phyloP scores from a whole-genome alignment of 2,329 filamentous ascomycete species.

The Colletotrichum trifolii region DNA sequence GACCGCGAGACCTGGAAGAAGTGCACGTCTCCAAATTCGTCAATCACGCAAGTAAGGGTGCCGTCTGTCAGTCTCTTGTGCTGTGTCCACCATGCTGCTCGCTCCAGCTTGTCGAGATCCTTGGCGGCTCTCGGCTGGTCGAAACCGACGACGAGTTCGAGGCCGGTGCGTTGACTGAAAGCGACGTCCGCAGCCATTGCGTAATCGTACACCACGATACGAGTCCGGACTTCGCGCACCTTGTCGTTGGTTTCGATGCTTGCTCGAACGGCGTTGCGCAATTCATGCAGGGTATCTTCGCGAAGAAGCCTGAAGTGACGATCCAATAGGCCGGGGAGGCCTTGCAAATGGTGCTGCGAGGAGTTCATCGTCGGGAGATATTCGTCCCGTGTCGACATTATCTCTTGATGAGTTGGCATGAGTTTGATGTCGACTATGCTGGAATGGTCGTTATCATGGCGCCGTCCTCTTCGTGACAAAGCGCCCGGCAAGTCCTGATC shows the following conservation, averaged over 20 bases:
- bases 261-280: conserved; percentile 56
- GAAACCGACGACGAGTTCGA: conserved; percentile 58
- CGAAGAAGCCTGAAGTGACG: conserved; percentile 66
- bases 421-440: conserved; percentile 60
- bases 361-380: conserved; percentile 56
- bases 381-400: conserved; percentile 53
- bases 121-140: conserved; percentile 52
- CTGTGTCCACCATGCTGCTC: conserved; percentile 62
- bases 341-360: conserved; percentile 46
- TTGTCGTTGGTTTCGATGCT: conserved; percentile 39
- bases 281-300: conserved; percentile 65
- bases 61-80: conserved; percentile 61
- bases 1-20: conserved; percentile 55
- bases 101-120: conserved; percentile 40
- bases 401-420: conserved; percentile 61
- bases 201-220: conserved; percentile 8
- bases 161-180: conserved; percentile 52
- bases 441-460: conserved; percentile 63
- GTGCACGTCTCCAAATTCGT: conserved; percentile 48
- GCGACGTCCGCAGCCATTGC: conserved; percentile 42
- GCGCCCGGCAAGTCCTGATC: conserved; percentile 47
- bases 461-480: conserved; percentile 45
- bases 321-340: conserved; percentile 61
- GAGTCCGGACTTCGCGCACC: conserved; percentile 45
- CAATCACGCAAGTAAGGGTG: conserved; percentile 61